Base-by-base conservation (phyloP, 495 filamentous ascomycete species). In the Neurospora africana region DNA sequence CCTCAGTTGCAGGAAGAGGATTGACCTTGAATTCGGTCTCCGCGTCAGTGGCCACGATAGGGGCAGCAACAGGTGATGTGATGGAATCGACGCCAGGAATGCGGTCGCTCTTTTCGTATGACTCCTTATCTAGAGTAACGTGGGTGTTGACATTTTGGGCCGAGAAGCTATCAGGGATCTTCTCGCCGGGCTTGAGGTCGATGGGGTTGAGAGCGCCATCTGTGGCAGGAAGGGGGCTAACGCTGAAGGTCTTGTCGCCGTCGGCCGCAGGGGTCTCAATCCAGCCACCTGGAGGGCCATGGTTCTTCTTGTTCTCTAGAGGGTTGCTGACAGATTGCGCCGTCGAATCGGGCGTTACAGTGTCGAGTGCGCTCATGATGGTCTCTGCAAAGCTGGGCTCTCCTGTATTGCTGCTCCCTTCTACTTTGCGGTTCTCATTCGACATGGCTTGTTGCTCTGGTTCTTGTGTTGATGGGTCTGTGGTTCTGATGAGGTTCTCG, bases 151-250 rank as follows among this genome's bases (percentile, higher is more conserved):
- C 79, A 36, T 86, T 84, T 75, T 89, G 85, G 36, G 81, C 76
- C 40, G 85, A 86, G 27, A 91, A 72, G 15, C 75, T 78, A 74
- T 84, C 84, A 15, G 92, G 93, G 40, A 95, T 87, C 78, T 88
- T 88, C 79, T 94, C 91, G 71, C 92, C 92, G n/a, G 92, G 91
- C 33, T 82, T 84, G 43, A 95, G 84, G 73, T 86, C 82, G 77
- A 96, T 87, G 2, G 93, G 93, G 74, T 97, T 97, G 40, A 91
- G 89, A 44, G 85, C 84, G 69, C 91, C 92, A 43, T 83, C 86
- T 36, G 92, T 89, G 40, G 93, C 92, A 8, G 93, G 93, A 40
- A 93, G 81, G 7, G 90, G 89, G 74, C 91, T 89, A 72, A 93
- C 88, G 68, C 85, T 84, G 77, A 91, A 65, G 27, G 53, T 65